Percentiles rank a stretch among this genome's conserved stretches.
Conservation (phyloP, 108 stramenopile genomes). For the Skeletonema marinoi region DNA sequence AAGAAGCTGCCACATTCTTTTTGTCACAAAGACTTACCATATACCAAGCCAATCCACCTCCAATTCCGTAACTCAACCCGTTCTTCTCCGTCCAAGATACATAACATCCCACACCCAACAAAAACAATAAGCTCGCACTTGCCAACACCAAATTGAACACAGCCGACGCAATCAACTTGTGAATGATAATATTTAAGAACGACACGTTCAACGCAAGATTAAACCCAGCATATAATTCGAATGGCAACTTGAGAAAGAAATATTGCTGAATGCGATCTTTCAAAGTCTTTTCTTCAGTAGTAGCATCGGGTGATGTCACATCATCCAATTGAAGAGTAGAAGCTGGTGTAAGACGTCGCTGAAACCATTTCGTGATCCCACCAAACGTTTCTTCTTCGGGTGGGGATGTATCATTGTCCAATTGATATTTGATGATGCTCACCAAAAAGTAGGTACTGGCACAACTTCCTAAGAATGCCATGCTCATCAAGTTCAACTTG, state of each 20-base stretch:
- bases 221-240: too few species aligned
- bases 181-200: not conserved
- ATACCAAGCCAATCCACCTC: not conserved
- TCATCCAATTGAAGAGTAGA: too few species aligned
- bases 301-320: too few species aligned
- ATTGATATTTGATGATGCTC: not conserved
- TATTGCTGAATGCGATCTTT: too few species aligned
- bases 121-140: not conserved
- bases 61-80: not conserved
- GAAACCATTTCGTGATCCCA: too few species aligned
- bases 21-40: not conserved
- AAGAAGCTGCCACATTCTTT: too few species aligned
- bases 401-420: not conserved
- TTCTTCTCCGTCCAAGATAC: not conserved
- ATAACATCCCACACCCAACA: not conserved
- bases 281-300: too few species aligned
- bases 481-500: not conserved
- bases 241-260: too few species aligned
- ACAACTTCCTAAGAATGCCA: not conserved
- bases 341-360: too few species aligned
- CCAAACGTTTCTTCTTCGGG: too few species aligned
- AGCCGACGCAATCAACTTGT: not conserved
- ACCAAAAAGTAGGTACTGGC: not conserved
- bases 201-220: not conserved
- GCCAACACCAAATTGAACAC: not conserved